Evolutionary conservation across 2,329 filamentous ascomycete species (phyloP).

Genomic region (Coniochaeta hoffmannii): DNA sequence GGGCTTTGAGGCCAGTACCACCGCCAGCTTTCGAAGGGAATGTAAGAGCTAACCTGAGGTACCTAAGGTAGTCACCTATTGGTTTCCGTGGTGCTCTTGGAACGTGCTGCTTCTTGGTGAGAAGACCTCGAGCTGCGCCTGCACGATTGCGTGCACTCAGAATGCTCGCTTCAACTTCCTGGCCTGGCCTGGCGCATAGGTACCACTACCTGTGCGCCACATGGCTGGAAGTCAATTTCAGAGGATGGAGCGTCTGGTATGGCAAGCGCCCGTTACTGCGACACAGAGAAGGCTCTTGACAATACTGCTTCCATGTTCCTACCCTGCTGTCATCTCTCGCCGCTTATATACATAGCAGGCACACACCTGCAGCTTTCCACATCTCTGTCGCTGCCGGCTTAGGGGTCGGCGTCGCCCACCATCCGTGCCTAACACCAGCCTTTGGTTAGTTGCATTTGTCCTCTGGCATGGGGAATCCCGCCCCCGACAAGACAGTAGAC

Average conservation of each 20-base stretch:
- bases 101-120: background rate
- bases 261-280: no score
- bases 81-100: no score
- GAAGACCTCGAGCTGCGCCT: background rate
- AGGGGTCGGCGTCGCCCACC: constrained; percentile 47
- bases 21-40: no score
- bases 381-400: constrained; percentile 8
- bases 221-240: no score
- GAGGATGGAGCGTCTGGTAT: no score
- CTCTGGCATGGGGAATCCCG: background rate
- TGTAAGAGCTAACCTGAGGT: no score
- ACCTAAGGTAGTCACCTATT: no score
- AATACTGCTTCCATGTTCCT: background rate
- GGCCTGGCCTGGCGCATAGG: no score
- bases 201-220: no score
- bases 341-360: background rate
- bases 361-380: background rate
- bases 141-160: background rate
- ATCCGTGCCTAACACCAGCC: constrained; percentile 38
- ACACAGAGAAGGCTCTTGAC: background rate
- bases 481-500: constrained; percentile 23
- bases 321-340: background rate
- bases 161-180: background rate
- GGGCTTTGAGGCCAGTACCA: no score
- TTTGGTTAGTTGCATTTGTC: background rate